Base-by-base conservation (phyloP, 805 yeast genomes). In the Brettanomyces sp. region DNA sequence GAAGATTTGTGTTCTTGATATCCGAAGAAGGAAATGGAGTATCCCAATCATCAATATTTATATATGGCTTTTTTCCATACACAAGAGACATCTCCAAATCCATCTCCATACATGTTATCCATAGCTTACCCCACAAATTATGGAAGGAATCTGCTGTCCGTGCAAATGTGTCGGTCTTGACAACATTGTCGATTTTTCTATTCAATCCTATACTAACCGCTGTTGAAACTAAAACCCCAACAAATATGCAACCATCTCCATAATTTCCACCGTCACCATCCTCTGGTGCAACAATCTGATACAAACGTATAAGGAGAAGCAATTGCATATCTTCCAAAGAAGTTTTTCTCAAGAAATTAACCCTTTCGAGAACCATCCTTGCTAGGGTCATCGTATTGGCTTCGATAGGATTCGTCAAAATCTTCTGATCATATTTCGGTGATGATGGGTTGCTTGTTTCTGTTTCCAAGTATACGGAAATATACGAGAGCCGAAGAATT, bases 181-280 rank as follows among this genome's bases (percentile, higher is more conserved):
- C 7, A 22, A 42, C n/a, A 5, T 35, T 14, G 21, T 48, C 50
- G 13, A 52, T 44, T 4, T 72, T 73, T 38, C 77, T 54, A 52
- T 75, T 64, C 38, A 76, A 55, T 0, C 80, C 80, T 42, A 76
- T 54, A 3, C 70, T 58, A 36, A 63, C 55, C 0, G 74, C 76
- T 60, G 69, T 66, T 38, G 68, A 66, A 8, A 62, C 47, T 6
- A 71, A 49, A 34, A 70, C 50, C 1, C 71, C 72, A 33, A 58
- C 62, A 41, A 59, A 62, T 3, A 69, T 60, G 34, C 56, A 60
- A 1, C 74, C 66, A 46, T 69, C 72, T 14, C 68, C 61, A 9
- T 69, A 70, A 40, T 68, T 71, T 3, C 62, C 56, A 6, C 76
- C 76, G 50, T 76, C 79, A 22, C 77, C 75, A 52, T 73, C 76